Conservation (phyloP, 805 yeast genomes). For the Pichia deserticola region DNA sequence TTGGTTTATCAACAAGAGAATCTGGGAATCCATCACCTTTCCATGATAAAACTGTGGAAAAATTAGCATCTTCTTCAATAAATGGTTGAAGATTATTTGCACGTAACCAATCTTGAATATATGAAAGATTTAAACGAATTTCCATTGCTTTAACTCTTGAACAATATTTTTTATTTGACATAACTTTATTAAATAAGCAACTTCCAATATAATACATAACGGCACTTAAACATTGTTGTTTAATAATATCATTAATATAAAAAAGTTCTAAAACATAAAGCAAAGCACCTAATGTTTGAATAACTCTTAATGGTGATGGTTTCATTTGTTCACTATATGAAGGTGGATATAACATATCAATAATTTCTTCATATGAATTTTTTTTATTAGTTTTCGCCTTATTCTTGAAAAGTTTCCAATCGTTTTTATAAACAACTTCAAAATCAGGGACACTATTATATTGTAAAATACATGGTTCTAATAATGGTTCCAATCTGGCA, state of each 20-base stretch:
- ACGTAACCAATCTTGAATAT: conserved; percentile 90
- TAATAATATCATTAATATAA: conserved; percentile 69
- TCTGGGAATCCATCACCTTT: conserved; percentile 27
- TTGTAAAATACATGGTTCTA: conserved; percentile 64
- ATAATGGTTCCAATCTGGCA: conserved; percentile 45
- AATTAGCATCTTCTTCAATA: conserved; percentile 20
- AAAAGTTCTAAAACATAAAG: conserved; percentile 78
- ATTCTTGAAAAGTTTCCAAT: conserved; percentile 46
- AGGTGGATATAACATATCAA: conserved; percentile 79
- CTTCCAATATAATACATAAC: conserved; percentile 74
- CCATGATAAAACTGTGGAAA: conserved; percentile 16
- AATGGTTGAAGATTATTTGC: conserved; percentile 48
- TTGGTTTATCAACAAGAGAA: conserved; percentile 18
- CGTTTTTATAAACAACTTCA: conserved; percentile 66
- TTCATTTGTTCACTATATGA: conserved; percentile 68
- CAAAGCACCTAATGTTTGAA: conserved; percentile 84
- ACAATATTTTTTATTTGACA: conserved; percentile 60
- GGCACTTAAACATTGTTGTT: conserved; percentile 69
- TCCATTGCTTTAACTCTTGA: conserved; percentile 85
- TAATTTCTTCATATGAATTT: conserved; percentile 60
- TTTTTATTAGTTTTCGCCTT: conserved; percentile 32
- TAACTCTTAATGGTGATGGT: conserved; percentile 82
- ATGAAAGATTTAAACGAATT: conserved; percentile 75
- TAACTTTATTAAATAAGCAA: conserved; percentile 62
- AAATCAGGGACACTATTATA: conserved; percentile 81